These are phyloP conservation scores for Ulvella scutata DNA, from an alignment of 139 green algal genomes.

Conservation along the genomic window DNA sequence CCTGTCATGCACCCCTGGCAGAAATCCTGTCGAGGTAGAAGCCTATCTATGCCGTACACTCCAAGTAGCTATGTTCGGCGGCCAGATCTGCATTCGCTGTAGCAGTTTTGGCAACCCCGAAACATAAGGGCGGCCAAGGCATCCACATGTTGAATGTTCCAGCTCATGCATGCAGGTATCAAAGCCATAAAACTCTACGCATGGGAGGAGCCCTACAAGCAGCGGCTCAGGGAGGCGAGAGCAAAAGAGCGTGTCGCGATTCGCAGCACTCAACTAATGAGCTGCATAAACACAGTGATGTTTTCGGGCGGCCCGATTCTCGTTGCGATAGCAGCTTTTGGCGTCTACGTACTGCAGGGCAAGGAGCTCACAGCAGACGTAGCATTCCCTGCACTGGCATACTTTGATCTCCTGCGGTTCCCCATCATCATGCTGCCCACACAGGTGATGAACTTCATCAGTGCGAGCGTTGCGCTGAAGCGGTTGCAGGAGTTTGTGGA, in stretches of 20 bases:
- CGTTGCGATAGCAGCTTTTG: slow-evolving; percentile 42
- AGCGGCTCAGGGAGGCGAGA: slow-evolving; percentile 47
- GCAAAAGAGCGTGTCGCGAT: slow-evolving; percentile 47
- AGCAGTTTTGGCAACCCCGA: no score
- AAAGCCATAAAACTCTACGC: slow-evolving; percentile 90
- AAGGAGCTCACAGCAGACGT: slow-evolving; percentile 45
- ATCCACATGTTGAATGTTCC: background rate
- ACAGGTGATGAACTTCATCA: slow-evolving; percentile 58
- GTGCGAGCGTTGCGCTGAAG: slow-evolving; percentile 46
- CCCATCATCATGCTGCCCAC: slow-evolving; percentile 48
- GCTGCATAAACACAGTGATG: slow-evolving; percentile 12
- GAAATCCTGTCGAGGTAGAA: no score
- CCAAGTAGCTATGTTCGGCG: no score
- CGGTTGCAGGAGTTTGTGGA: slow-evolving; percentile 64
- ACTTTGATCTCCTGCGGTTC: slow-evolving; percentile 81
- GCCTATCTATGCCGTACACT: no score
- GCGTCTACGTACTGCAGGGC: slow-evolving; percentile 28
- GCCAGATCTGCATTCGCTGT: no score
- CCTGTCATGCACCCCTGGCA: no score
- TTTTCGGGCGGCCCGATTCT: slow-evolving; percentile 26
- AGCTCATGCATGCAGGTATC: slow-evolving; percentile 28
- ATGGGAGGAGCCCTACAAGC: slow-evolving; percentile 68
- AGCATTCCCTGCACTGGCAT: slow-evolving; percentile 62
- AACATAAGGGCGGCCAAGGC: background rate
- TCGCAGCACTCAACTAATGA: background rate